A percentile compares a stretch with the other conserved stretches of the same genome.
Conservation (phyloP, 164 flowering plant genomes). For the Santalum album region DNA sequence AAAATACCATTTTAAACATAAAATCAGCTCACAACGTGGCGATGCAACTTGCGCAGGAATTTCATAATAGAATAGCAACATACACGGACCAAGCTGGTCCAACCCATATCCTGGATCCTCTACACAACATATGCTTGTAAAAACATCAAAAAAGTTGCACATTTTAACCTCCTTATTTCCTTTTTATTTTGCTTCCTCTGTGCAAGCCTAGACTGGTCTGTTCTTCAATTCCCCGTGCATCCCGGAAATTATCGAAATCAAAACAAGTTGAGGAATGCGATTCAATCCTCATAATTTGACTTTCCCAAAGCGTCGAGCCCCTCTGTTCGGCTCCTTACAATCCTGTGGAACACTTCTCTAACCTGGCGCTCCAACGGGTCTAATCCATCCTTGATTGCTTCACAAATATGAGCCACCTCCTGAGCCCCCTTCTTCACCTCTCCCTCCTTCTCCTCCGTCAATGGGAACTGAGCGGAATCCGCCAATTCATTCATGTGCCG, state of each 20-base stretch:
- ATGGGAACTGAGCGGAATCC: constrained; percentile 56
- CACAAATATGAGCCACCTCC: constrained; percentile 42
- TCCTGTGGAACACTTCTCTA: constrained; percentile 79
- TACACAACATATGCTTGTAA: constrained; percentile 30
- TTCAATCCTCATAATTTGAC: constrained; percentile 27
- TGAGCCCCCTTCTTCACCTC: constrained; percentile 54
- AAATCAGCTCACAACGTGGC: constrained; percentile 17
- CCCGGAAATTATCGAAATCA: constrained; percentile 6
- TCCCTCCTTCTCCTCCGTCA: constrained; percentile 48
- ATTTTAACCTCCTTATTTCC: constrained; percentile 16
- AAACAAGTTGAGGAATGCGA: neutral
- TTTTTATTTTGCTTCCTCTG: constrained; percentile 9
- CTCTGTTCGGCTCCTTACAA: constrained; percentile 70
- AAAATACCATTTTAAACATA: constrained; percentile 5
- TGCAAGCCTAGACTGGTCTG: constrained; percentile 7
- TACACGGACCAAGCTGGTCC: constrained; percentile 18
- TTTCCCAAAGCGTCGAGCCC: constrained; percentile 58
- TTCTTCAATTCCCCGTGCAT: constrained; percentile 8
- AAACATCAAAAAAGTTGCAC: neutral
- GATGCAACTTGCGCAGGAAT: constrained; percentile 21
- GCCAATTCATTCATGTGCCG: constrained; percentile 50
- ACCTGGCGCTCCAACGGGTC: constrained; percentile 79
- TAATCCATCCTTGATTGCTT: constrained; percentile 46
- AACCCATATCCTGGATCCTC: constrained; percentile 29
- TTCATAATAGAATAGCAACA: constrained; percentile 28